Conservation (phyloP, 2,329 filamentous ascomycete genomes). For the Ophiostoma himal-ulmi region DNA sequence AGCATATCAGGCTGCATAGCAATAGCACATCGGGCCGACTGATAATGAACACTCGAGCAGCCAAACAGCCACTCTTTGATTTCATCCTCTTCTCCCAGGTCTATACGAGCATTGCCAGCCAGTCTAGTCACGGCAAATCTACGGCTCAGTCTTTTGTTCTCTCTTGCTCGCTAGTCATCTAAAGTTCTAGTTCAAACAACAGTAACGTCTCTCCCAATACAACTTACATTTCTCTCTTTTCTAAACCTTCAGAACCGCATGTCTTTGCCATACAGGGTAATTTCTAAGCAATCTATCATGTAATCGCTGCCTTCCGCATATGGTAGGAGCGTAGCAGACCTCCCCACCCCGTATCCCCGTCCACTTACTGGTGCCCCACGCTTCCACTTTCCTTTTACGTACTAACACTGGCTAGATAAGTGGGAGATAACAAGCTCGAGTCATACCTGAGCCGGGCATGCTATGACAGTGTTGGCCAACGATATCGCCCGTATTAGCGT, state of each 20-base stretch:
- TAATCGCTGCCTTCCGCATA: not conserved
- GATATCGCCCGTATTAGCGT: not conserved
- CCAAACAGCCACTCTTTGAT: not conserved
- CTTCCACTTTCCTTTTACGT: slow-evolving; percentile 12
- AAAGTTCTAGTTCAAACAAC: not conserved
- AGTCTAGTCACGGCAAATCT: not conserved
- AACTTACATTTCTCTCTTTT: not conserved
- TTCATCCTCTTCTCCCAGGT: not conserved
- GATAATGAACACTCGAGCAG: not conserved
- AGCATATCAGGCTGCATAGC: too few species aligned
- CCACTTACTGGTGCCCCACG: not conserved
- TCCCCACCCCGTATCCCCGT: not conserved
- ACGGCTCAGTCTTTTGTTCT: not conserved
- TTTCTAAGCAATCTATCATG: not conserved
- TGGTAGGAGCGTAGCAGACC: not conserved
- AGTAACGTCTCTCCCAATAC: not conserved
- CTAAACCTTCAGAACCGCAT: not conserved
- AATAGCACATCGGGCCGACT: too few species aligned
- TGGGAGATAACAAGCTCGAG: not conserved
- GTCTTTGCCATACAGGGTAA: not conserved
- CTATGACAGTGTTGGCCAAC: not conserved
- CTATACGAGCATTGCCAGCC: not conserved
- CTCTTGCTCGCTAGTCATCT: not conserved
- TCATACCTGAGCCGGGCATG: not conserved
- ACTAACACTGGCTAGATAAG: slow-evolving; percentile 3